Base-by-base conservation (phyloP, 2,329 filamentous ascomycete genomes). In the Apiospora koreana region DNA sequence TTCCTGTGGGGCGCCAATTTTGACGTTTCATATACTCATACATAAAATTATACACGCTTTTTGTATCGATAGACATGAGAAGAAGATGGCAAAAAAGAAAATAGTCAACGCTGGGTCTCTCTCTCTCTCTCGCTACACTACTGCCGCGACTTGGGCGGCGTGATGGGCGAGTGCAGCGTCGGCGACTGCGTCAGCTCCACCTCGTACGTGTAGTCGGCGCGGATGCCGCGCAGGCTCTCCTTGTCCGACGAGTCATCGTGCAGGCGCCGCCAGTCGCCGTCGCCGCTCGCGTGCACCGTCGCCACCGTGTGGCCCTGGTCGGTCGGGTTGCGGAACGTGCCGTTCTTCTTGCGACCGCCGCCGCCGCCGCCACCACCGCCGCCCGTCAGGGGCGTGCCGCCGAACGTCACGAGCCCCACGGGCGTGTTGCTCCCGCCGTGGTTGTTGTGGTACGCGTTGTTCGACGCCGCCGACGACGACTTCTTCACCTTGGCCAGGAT, bases 141-240 rank as follows among this genome's bases (percentile, higher is more conserved):
- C 54, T 62, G 21, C 21, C 18, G 43, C 31, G 35, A 68, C 43
- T 48, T 38, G 43, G 66, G 23, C 31, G 35, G 28, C 45, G 18
- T 28, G 45, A 38, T 38, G 31, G 45, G 43, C 28, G 66, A 48
- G 31, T 66, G 64, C 38, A 66, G 18, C 14, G 18, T 43, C n/a
- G 69, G 46, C 41, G 67, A 62, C 48, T 48, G 71, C 35, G 69
- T 65, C 35, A 65, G 58, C 62, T 72, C 72, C n/a, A 73, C 70
- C 21, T 68, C 67, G 23, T 68, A 73, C 16, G 69, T 69, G 65
- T 72, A 72, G n/a, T 69, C 72, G 21, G 71, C 64, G 41, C 69
- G 67, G 48, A 72, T 72, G 64, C 70, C 69, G n/a, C 41, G 42
- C 5, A 68, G 16, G 50, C 45, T 67, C 62, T 70, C 67, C 28